Base-by-base conservation (phyloP, 2,329 filamentous ascomycete genomes). In the Lecanoromycetidae sp. region DNA sequence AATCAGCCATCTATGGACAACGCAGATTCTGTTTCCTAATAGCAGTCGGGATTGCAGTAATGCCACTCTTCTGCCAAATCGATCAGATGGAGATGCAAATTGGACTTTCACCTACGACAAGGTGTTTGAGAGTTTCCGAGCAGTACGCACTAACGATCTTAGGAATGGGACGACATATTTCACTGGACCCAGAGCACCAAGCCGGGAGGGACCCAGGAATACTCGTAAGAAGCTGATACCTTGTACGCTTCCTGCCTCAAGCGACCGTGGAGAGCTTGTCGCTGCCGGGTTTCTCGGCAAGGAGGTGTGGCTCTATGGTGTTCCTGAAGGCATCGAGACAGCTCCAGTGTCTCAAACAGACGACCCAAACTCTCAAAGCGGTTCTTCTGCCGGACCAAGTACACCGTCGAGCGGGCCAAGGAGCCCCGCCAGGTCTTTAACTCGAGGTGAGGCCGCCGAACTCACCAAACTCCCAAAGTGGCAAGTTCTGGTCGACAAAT, bases 1-100 rank as follows among this genome's bases (percentile, higher is more conserved):
- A 52, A 73, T 87, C 52, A 83, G 80, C 59, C 76, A 80, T 20
- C 74, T 90, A 58, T 91, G 85, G 85, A 90, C 85, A 5, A 87
- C 84, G 0, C 87, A 87, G 27, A 88, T 91, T 37, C 67, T 91
- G 3, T 90, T 90, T 48, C 84, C 85, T 3, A 85, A 87, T 55
- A 81, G 79, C n/a, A 86, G 80, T 55, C 76, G 79, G 41, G 81
- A 85, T 54, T 87, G 83, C 58, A 87, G 82, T 55, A 83, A 88
- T 63, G 82, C 83, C 17, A 79, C 83, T 1, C 63, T 90, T 37
- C 67, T 90, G 13, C 65, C 69, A 17, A 60, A 61, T 27, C 65
- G 66, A 46, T 62, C 62, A n/a, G 69, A 70, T 49, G 60, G 62
- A 30, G 84, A 87, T 60, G 78, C 82, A 22, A 75, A 70, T 51